A percentile compares a stretch with the other conserved stretches of the same genome.
These are phyloP conservation scores for Rhododendron henanense DNA, from an alignment of 148 eudicot species.

Conservation along the genomic window DNA sequence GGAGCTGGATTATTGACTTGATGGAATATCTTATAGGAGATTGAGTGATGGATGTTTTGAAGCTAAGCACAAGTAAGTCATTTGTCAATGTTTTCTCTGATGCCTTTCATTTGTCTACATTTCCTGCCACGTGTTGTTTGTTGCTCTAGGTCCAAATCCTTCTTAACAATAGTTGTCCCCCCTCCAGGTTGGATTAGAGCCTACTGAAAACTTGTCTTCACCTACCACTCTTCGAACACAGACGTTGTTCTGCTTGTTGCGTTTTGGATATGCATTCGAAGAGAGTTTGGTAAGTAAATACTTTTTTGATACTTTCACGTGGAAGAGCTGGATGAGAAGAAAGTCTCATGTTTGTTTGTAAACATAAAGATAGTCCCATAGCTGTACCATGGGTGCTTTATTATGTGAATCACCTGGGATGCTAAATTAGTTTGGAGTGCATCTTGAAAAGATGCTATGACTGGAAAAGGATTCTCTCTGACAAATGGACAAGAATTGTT, in stretches of 20 bases:
- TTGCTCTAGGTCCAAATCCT: background rate
- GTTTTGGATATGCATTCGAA: background rate
- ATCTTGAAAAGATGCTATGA: background rate
- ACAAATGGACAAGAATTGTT: background rate
- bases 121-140: background rate
- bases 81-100: background rate
- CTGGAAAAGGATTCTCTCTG: background rate
- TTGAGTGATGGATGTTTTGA: conserved; percentile 56
- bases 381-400: background rate
- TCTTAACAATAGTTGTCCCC: background rate
- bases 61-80: conserved; percentile 12
- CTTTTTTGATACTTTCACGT: background rate
- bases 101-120: background rate
- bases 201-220: background rate
- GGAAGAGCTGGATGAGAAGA: background rate
- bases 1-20: conserved; percentile 61
- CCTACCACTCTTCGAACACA: background rate
- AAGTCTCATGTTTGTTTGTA: background rate
- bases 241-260: background rate
- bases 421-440: background rate
- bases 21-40: conserved; percentile 52
- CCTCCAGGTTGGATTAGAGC: background rate
- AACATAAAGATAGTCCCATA: background rate
- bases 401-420: background rate
- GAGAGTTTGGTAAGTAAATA: background rate